phyloP scores from a whole-genome alignment of 441 rosid species.

The Gossypium davidsonii region DNA sequence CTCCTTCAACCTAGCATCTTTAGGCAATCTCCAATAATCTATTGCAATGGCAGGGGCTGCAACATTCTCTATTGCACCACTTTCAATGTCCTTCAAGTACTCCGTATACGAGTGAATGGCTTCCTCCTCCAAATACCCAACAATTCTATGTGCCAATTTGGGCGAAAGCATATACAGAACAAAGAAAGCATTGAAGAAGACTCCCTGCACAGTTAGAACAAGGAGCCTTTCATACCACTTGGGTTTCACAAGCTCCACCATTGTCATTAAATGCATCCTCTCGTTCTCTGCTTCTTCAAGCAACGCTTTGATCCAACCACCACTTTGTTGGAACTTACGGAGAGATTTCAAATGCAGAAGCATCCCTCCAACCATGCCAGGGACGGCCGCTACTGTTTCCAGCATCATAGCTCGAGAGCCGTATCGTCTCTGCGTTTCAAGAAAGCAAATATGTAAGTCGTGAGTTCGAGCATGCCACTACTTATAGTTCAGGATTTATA shows the following conservation, averaged over 20 bases:
- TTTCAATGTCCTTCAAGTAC: slow-evolving; percentile 41
- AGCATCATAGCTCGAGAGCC: slow-evolving; percentile 64
- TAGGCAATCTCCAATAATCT: slow-evolving; percentile 52
- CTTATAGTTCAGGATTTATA: too few species aligned
- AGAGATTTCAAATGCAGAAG: slow-evolving; percentile 50
- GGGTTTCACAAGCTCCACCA: slow-evolving; percentile 50
- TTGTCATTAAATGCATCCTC: slow-evolving; percentile 68
- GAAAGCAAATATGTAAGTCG: too few species aligned
- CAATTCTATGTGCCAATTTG: slow-evolving; percentile 48
- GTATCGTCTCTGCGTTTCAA: slow-evolving; percentile 36
- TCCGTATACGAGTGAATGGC: slow-evolving; percentile 55
- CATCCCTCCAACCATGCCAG: slow-evolving; percentile 62
- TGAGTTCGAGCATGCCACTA: too few species aligned
- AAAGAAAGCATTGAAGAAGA: slow-evolving; percentile 49
- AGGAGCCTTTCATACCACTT: slow-evolving; percentile 52
- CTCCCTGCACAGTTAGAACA: slow-evolving; percentile 46
- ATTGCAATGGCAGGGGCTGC: slow-evolving; percentile 48
- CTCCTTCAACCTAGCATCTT: slow-evolving; percentile 44
- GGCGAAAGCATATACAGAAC: slow-evolving; percentile 40
- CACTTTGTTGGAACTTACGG: slow-evolving; percentile 48
- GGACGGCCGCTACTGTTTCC: slow-evolving; percentile 58
- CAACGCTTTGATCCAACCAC: slow-evolving; percentile 60
- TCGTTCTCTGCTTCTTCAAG: slow-evolving; percentile 66
- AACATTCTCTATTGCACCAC: slow-evolving; percentile 37
- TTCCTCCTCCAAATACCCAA: slow-evolving; percentile 57